These are phyloP conservation scores for Xylariales sp. DNA, from an alignment of 2,329 filamentous ascomycete genomes.

Conservation along the genomic window DNA sequence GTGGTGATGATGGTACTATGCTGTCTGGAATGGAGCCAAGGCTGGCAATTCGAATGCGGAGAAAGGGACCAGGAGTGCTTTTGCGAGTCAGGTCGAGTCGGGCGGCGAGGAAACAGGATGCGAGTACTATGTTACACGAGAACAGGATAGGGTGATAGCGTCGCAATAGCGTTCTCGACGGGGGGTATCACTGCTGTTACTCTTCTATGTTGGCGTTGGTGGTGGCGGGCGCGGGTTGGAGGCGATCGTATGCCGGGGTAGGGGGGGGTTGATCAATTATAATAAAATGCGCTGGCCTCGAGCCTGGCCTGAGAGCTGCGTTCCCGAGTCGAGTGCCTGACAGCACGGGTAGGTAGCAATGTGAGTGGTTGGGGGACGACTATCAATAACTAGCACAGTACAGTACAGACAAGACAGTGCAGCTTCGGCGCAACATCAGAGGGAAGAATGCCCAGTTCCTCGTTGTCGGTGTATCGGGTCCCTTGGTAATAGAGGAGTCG, in stretches of 20 bases:
- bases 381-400: neutral
- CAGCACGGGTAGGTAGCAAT: slow-evolving; percentile 8
- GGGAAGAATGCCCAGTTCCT: too few relatives aligned
- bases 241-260: slow-evolving; percentile 10
- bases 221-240: slow-evolving; percentile 10
- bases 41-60: neutral
- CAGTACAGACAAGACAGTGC: neutral
- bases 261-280: slow-evolving; percentile 5
- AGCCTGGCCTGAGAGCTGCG: neutral
- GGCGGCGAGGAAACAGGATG: too few relatives aligned
- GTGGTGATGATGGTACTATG: neutral
- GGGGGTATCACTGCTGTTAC: slow-evolving; percentile 9
- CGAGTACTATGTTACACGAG: slow-evolving; percentile 19
- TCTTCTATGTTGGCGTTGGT: slow-evolving; percentile 9
- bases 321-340: slow-evolving; percentile 10
- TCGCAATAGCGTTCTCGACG: slow-evolving; percentile 15
- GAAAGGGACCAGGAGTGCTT: too few relatives aligned
- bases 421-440: too few relatives aligned
- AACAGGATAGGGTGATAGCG: slow-evolving; percentile 17
- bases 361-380: slow-evolving; percentile 6
- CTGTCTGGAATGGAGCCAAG: neutral
- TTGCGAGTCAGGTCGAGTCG: too few relatives aligned
- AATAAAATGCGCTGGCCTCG: neutral
- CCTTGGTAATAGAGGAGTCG: too few relatives aligned
- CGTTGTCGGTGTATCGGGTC: too few relatives aligned